Conservation (phyloP, 2,329 filamentous ascomycete genomes). For the Fusarium armeniacum region DNA sequence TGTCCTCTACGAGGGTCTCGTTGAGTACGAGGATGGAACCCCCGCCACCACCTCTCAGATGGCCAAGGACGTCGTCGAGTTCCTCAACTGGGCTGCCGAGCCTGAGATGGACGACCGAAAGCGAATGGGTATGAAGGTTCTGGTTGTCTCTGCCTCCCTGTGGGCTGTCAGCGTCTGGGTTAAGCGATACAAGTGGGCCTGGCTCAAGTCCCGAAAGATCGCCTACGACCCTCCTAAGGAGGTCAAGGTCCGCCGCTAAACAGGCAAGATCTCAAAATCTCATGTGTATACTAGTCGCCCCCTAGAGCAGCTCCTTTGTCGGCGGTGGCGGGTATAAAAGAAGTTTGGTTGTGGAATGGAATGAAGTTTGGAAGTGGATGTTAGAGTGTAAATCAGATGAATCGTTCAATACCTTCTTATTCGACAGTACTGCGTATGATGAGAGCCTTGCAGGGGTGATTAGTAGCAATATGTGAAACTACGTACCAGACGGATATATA, state of each 20-base stretch:
- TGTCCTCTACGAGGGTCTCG: slow-evolving; percentile 96
- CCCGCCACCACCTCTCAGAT: slow-evolving; percentile 97
- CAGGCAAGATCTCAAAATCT: slow-evolving; percentile 48
- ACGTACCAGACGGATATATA: neutral
- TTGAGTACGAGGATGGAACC: slow-evolving; percentile 98
- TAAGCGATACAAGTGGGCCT: slow-evolving; percentile 99
- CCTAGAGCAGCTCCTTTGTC: slow-evolving; percentile 61
- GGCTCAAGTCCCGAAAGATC: slow-evolving; percentile 95
- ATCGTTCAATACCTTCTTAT: slow-evolving; percentile 57
- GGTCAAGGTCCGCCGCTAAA: slow-evolving; percentile 65
- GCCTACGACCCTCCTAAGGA: slow-evolving; percentile 83
- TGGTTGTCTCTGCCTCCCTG: slow-evolving; percentile 82
- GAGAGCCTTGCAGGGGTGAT: slow-evolving; percentile 15
- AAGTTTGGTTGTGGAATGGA: slow-evolving; percentile 52
- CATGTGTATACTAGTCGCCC: slow-evolving; percentile 61
- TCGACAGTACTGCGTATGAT: slow-evolving; percentile 37
- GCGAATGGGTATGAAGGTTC: slow-evolving; percentile 99
- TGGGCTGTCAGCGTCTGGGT: slow-evolving; percentile 94
- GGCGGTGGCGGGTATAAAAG: slow-evolving; percentile 59
- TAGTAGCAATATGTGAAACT: slow-evolving; percentile 16
- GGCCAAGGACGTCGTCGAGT: slow-evolving; percentile 99
- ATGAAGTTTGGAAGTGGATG: slow-evolving; percentile 50
- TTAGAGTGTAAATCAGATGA: slow-evolving; percentile 68
- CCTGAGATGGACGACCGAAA: slow-evolving; percentile 99
- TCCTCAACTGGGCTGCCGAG: slow-evolving; percentile 99